Evolutionary conservation across 805 yeast species (phyloP).

Genomic region (Debaryomyces hansenii): DNA sequence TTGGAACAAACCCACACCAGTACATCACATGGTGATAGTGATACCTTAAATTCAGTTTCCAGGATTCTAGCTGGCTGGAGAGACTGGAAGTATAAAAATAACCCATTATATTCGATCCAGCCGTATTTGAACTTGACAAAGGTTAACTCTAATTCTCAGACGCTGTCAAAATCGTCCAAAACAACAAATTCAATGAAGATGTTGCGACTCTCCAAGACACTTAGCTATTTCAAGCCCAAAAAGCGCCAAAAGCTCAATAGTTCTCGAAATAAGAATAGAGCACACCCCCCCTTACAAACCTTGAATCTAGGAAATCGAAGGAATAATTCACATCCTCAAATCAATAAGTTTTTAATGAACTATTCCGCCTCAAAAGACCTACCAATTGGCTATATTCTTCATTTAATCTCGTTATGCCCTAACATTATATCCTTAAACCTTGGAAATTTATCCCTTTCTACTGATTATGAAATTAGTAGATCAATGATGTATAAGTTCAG

Average conservation of each 20-base stretch:
- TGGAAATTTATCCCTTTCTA: slow-evolving; percentile 60
- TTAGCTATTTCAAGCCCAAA: slow-evolving; percentile 19
- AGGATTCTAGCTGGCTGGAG: slow-evolving; percentile 80
- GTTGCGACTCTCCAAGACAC: slow-evolving; percentile 15
- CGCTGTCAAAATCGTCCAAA: slow-evolving; percentile 13
- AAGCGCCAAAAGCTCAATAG: slow-evolving; percentile 12
- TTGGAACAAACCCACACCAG: not conserved
- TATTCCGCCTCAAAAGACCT: slow-evolving; percentile 71
- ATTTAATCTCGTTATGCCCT: slow-evolving; percentile 65
- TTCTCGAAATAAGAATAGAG: not conserved
- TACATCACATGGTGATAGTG: slow-evolving; percentile 2
- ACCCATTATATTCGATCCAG: slow-evolving; percentile 55
- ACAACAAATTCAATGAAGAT: slow-evolving; percentile 13
- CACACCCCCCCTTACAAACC: not conserved
- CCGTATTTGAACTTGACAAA: slow-evolving; percentile 17
- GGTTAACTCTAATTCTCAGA: slow-evolving; percentile 16
- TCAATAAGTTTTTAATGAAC: slow-evolving; percentile 59
- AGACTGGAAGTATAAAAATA: slow-evolving; percentile 81
- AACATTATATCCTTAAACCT: slow-evolving; percentile 57
- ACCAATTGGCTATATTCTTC: slow-evolving; percentile 76
- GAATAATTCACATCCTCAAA: slow-evolving; percentile 51
- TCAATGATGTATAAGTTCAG: slow-evolving; percentile 35
- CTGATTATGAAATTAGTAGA: slow-evolving; percentile 59
- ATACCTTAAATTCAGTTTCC: slow-evolving; percentile 4
- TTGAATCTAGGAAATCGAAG: slow-evolving; percentile 3